Evolutionary conservation across 2,329 filamentous ascomycete genomes (phyloP).

Genomic region (Trichoderma citrinoviride): DNA sequence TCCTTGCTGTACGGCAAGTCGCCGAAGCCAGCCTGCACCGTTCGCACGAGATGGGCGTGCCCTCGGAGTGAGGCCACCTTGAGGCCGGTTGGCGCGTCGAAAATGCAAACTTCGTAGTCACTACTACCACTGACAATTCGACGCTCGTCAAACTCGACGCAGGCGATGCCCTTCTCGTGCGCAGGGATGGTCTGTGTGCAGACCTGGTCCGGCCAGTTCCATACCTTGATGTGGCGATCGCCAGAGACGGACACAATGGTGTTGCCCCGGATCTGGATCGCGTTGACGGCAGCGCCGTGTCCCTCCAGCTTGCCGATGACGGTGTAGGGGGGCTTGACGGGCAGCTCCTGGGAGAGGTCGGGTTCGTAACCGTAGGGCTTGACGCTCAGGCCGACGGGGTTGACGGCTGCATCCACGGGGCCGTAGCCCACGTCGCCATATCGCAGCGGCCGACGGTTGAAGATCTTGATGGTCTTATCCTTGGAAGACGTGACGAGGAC

Average conservation of each 20-base stretch:
- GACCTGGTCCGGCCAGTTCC: slow-evolving; percentile 79
- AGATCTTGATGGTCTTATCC: slow-evolving; percentile 94
- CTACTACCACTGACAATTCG: slow-evolving; percentile 95
- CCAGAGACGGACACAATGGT: slow-evolving; percentile 94
- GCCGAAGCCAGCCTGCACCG: slow-evolving; percentile 91
- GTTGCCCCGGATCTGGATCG: slow-evolving; percentile 81
- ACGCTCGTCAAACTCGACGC: slow-evolving; percentile 91
- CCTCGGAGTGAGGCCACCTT: slow-evolving; percentile 85
- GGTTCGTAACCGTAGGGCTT: slow-evolving; percentile 55
- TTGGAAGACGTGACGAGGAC: slow-evolving; percentile 97
- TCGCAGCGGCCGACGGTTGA: slow-evolving; percentile 72
- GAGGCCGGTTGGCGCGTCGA: slow-evolving; percentile 78
- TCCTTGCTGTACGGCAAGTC: slow-evolving; percentile 78
- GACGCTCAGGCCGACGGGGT: slow-evolving; percentile 52
- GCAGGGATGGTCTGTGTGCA: slow-evolving; percentile 78
- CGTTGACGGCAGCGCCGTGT: slow-evolving; percentile 90
- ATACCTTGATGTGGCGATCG: slow-evolving; percentile 89
- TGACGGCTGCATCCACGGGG: slow-evolving; percentile 39
- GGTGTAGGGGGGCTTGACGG: slow-evolving; percentile 63
- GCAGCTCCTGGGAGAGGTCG: slow-evolving; percentile 45
- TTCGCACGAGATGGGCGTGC: slow-evolving; percentile 83
- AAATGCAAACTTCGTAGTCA: slow-evolving; percentile 93
- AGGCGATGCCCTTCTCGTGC: slow-evolving; percentile 93
- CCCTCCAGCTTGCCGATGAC: slow-evolving; percentile 78
- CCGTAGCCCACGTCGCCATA: slow-evolving; percentile 59